These are phyloP conservation scores for Pseudoscleropodium purum DNA, from an alignment of 225 moss, liverwort and hornwort species.

Conservation along the genomic window DNA sequence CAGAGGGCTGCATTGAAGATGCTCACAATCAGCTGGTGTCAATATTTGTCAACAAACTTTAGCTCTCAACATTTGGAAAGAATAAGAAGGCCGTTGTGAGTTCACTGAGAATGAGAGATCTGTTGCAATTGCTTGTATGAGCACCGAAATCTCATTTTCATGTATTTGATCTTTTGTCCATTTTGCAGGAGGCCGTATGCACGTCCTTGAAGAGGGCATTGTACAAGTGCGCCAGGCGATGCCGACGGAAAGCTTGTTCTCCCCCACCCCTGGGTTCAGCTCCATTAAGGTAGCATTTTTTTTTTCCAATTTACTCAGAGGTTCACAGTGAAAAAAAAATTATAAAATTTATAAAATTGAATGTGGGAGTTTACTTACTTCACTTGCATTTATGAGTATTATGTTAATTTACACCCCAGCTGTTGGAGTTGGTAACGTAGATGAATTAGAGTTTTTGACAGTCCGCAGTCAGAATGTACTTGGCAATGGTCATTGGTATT, in stretches of 20 bases:
- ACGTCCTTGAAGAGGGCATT: slow-evolving; percentile 43
- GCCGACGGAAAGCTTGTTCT: slow-evolving; percentile 25
- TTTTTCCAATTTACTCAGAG: not conserved
- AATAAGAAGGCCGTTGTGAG: not conserved
- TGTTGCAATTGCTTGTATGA: not conserved
- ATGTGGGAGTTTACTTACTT: not conserved
- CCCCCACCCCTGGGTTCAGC: slow-evolving; percentile 3
- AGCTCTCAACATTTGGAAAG: not conserved
- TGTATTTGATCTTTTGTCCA: no score
- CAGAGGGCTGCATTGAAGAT: not conserved
- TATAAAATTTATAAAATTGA: not conserved
- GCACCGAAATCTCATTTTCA: not conserved
- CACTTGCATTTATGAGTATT: not conserved
- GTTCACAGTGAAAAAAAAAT: not conserved
- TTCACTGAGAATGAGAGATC: not conserved
- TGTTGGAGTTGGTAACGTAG: not conserved
- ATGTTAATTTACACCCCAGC: not conserved
- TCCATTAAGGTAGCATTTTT: slow-evolving; percentile 5
- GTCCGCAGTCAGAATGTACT: not conserved
- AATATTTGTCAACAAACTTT: not conserved
- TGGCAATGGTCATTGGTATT: not conserved
- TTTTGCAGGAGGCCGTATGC: slow-evolving; percentile 36
- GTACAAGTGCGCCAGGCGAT: slow-evolving; percentile 42
- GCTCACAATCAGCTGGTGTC: not conserved
- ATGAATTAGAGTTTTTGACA: not conserved